These are phyloP conservation scores for Martensiomyces pterosporus DNA, from an alignment of 192 early-diverging fungal genomes.

Conservation along the genomic window DNA sequence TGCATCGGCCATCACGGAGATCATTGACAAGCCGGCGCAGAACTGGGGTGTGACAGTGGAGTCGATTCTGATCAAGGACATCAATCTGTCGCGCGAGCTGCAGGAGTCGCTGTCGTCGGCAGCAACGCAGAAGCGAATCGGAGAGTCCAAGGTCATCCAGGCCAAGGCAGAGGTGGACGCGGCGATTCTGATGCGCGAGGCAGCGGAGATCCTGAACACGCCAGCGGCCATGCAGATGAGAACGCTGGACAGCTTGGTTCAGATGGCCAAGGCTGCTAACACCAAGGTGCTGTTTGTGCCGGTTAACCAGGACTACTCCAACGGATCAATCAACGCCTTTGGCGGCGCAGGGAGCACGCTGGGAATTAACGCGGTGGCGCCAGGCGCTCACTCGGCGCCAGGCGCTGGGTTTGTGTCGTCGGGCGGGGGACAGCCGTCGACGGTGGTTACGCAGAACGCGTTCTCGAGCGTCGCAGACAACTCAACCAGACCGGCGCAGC, in stretches of 20 bases:
- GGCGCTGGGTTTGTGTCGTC: not conserved
- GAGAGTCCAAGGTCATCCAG: constrained; percentile 86
- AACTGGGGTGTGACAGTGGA: constrained; percentile 79
- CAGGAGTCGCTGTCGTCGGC: constrained; percentile 82
- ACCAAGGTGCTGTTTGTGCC: constrained; percentile 75
- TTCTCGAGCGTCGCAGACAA: not conserved
- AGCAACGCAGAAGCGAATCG: constrained; percentile 85
- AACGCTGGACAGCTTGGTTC: constrained; percentile 78
- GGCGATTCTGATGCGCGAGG: constrained; percentile 89
- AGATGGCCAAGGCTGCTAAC: constrained; percentile 68
- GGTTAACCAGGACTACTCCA: constrained; percentile 48
- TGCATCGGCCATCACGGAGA: constrained; percentile 76
- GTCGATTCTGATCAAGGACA: constrained; percentile 84
- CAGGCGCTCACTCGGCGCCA: not conserved
- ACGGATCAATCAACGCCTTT: constrained; percentile 44
- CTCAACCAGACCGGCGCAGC: constrained; percentile 3
- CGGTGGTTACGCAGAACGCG: not conserved
- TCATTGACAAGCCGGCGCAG: constrained; percentile 74
- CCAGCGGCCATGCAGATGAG: constrained; percentile 84
- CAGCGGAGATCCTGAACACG: constrained; percentile 86
- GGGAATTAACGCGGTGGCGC: constrained; percentile 16
- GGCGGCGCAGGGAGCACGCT: constrained; percentile 42
- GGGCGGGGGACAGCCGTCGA: not conserved
- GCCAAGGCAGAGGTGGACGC: constrained; percentile 82
- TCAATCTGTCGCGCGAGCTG: constrained; percentile 68